These are phyloP conservation scores for Isatis lusitanica DNA, from an alignment of 441 rosid genomes.

Conservation along the genomic window DNA sequence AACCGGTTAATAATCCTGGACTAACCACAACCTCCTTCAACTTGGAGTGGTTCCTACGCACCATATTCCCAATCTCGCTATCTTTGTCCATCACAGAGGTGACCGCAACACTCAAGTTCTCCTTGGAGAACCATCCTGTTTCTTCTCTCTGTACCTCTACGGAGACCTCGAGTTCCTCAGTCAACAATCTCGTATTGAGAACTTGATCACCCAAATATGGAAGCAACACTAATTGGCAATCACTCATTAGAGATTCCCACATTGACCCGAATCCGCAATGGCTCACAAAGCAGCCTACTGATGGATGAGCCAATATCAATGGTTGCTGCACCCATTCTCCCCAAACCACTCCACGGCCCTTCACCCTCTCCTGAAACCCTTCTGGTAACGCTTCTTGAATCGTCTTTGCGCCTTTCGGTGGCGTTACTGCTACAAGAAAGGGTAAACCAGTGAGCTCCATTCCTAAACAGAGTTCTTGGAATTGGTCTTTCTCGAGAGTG, in stretches of 20 bases:
- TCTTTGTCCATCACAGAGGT: neutral
- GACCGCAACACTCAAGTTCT: neutral
- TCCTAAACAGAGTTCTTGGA: conserved; percentile 31
- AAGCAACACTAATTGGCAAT: conserved; percentile 51
- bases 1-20: neutral
- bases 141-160: conserved; percentile 7
- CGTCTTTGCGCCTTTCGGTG: conserved; percentile 15
- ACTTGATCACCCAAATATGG: conserved; percentile 43
- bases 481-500: conserved; percentile 26
- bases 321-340: conserved; percentile 54
- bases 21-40: neutral
- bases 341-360: conserved; percentile 47
- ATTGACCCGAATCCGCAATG: conserved; percentile 61
- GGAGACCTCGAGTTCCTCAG: conserved; percentile 35
- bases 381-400: conserved; percentile 51
- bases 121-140: conserved; percentile 5
- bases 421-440: conserved; percentile 21
- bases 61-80: neutral
- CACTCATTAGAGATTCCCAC: conserved; percentile 62
- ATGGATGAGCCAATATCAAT: conserved; percentile 43
- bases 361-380: conserved; percentile 51
- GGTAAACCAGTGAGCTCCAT: conserved; percentile 40
- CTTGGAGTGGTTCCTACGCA: neutral
- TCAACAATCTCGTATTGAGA: conserved; percentile 38
- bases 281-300: conserved; percentile 59